These are phyloP conservation scores for Fragosphaeria purpurea DNA, from an alignment of 2,329 filamentous ascomycete genomes.

Conservation along the genomic window DNA sequence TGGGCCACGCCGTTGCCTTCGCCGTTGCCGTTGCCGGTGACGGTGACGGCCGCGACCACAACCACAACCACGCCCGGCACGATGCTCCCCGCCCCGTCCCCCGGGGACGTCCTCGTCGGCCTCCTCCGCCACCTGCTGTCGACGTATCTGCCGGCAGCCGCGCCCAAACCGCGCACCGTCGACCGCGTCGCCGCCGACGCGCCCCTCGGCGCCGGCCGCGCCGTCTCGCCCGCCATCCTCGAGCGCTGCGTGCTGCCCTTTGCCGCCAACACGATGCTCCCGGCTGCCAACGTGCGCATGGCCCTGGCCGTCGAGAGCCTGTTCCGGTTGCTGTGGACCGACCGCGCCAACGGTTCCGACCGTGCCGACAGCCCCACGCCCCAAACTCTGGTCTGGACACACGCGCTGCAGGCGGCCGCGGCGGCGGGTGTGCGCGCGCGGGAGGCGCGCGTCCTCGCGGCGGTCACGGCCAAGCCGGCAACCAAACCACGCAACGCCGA, in stretches of 20 bases:
- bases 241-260: slow-evolving; percentile 54
- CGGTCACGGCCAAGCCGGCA: slow-evolving; percentile 28
- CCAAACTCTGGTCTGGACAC: slow-evolving; percentile 21
- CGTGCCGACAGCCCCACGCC: slow-evolving; percentile 14
- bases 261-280: slow-evolving; percentile 49
- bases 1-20: slow-evolving; percentile 15
- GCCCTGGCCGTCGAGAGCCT: slow-evolving; percentile 59
- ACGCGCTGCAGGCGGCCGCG: slow-evolving; percentile 28
- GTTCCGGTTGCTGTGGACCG: slow-evolving; percentile 40
- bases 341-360: slow-evolving; percentile 14
- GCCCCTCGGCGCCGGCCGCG: slow-evolving; percentile 16
- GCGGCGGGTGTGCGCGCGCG: slow-evolving; percentile 39
- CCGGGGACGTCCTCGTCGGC: slow-evolving; percentile 29
- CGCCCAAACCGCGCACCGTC: slow-evolving; percentile 31
- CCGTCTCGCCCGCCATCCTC: slow-evolving; percentile 35
- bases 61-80: too few relatives aligned
- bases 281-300: slow-evolving; percentile 63
- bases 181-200: slow-evolving; percentile 21
- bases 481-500: too few relatives aligned
- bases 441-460: slow-evolving; percentile 28
- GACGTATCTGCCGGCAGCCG: slow-evolving; percentile 32
- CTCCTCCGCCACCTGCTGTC: slow-evolving; percentile 35
- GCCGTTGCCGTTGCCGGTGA: neutral
- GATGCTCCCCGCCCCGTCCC: slow-evolving; percentile 17
- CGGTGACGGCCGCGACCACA: too few relatives aligned